Evolutionary conservation across 2,329 filamentous ascomycete species (phyloP), one percentile per base, ranked within the genome.

Genomic region (Aspergillus melleus): DNA sequence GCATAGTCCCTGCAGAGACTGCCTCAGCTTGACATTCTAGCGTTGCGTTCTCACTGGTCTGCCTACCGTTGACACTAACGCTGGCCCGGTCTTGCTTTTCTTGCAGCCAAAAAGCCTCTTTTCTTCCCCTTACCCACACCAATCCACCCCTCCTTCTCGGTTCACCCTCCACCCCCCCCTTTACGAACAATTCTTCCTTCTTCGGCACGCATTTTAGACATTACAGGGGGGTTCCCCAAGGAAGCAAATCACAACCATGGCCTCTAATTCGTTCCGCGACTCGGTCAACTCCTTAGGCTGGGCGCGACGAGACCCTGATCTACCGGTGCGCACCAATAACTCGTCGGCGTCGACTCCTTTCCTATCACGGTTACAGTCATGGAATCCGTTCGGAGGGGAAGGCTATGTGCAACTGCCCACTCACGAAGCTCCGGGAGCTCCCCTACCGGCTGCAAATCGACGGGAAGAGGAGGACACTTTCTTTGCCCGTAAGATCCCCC

Each of bases 391-490:
- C 76, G 86, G 88, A 58, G 85, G 89, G 72, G 85, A 89, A 74
- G 92, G 93, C 75, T 96, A 96, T 84, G 89, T 98, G 66, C 88
- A 90, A 76, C 87, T 99, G 53, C 94, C 95, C 58, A 95, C 91
- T 54, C 88, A 88, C 68, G 93, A 96, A 74, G 84, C 85, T 67
- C 83, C 91, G 39, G 92, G 92, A 52, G 92, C 94, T 65, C 92
- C 93, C 66, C 80, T 97, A 53, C 94, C 94, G 55, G 92, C 92
- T 62, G 87, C 91, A 63, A 91, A 77, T 73, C 86, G 93, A 71
- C 88, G 93, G 69, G 93, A 97, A 74, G 95, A 98, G 77, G 94
- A 98, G 74, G 95, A 97, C 79, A 91, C 89, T 65, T 97, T 91
- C 88, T 93, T 97, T 86, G 89, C 90, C 72, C 83, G 95, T 99